Base-by-base conservation (phyloP, 2,329 filamentous ascomycete genomes). In the Ascochyta koolunga region DNA sequence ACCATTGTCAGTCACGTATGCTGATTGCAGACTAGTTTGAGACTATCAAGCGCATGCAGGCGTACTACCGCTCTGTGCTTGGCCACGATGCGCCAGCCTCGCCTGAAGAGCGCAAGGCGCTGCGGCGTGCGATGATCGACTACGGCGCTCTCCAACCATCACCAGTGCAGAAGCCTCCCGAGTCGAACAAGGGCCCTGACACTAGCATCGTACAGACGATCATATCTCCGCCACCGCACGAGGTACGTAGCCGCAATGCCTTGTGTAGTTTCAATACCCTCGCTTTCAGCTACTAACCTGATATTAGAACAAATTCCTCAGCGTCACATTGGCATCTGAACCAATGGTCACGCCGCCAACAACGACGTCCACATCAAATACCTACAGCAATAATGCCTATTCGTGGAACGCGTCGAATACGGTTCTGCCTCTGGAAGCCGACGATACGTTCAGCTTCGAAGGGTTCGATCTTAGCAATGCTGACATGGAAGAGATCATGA, bases 1-100 rank as follows among this genome's bases (percentile, higher is more conserved):
- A 3, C 2, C 13, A 15, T 15, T 1, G 7, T 21, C 10, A 5
- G 16, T 25, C 8, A 9, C n/a, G n/a, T n/a, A n/a, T n/a, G n/a
- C 63, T 64, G 37, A 65, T 45, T 3, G 13, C 3, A 8, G 4
- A 8, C 18, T 24, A 75, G 73, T 75, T 73, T 27, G 73, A 77
- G 35, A 77, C 74, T 1, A 76, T 77, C 59, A 76, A 76, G 49
- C 73, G 73, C 53, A 77, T 77, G 74, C 74, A 76, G 40, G 73
- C 69, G 0, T 76, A 74, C 58, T 77, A 77, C 52, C 68, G 70
- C 39, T 72, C 70, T 8, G 62, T 71, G 1, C 61, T 67, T 5
- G 69, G 68, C 3, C 71, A 76, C 52, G 73, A 69, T 21, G 68
- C 59, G 0, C 65, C 71, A 2, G 71, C 73, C 8, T 74, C 70